Percentiles rank a stretch among this genome's conserved stretches.
These are phyloP conservation scores for Delitschia confertaspora DNA, from an alignment of 495 filamentous ascomycete genomes.

Conservation along the genomic window DNA sequence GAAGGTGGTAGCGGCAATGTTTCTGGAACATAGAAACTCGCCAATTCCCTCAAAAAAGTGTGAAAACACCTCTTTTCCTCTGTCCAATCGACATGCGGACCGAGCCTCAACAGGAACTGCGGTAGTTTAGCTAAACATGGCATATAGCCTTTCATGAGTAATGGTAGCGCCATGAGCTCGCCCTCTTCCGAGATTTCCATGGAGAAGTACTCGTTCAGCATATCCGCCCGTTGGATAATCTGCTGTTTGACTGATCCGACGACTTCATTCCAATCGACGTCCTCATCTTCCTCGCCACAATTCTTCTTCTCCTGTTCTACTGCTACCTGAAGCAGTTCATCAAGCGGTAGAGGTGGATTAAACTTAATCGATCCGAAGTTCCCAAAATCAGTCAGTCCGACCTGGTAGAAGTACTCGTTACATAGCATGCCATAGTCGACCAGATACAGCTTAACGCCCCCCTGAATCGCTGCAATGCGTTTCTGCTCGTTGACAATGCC, in stretches of 20 bases:
- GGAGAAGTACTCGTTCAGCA: slow-evolving; percentile 90
- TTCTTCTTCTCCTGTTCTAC: slow-evolving; percentile 55
- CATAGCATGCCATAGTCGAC: slow-evolving; percentile 87
- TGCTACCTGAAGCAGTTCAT: slow-evolving; percentile 62
- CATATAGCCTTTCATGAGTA: slow-evolving; percentile 81
- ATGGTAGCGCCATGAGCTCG: slow-evolving; percentile 66
- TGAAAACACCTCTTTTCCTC: slow-evolving; percentile 81
- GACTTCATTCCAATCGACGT: slow-evolving; percentile 49
- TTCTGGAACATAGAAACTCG: slow-evolving; percentile 85
- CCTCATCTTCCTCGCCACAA: slow-evolving; percentile 35
- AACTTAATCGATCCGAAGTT: slow-evolving; percentile 86
- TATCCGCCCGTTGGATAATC: slow-evolving; percentile 66
- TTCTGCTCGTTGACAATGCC: slow-evolving; percentile 82
- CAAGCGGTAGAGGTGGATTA: slow-evolving; percentile 61
- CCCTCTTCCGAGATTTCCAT: slow-evolving; percentile 72
- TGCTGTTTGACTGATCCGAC: slow-evolving; percentile 51
- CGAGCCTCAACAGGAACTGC: slow-evolving; percentile 76
- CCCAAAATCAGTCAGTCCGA: slow-evolving; percentile 91
- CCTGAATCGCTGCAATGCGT: slow-evolving; percentile 84
- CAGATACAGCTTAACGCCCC: slow-evolving; percentile 84
- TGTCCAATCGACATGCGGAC: slow-evolving; percentile 80
- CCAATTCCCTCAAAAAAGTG: slow-evolving; percentile 78
- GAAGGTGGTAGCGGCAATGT: slow-evolving; percentile 53
- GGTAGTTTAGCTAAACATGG: slow-evolving; percentile 81
- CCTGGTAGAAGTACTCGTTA: slow-evolving; percentile 93